phyloP scores from a whole-genome alignment of 78 protist genomes.

The Dictyostelium citrinum region DNA sequence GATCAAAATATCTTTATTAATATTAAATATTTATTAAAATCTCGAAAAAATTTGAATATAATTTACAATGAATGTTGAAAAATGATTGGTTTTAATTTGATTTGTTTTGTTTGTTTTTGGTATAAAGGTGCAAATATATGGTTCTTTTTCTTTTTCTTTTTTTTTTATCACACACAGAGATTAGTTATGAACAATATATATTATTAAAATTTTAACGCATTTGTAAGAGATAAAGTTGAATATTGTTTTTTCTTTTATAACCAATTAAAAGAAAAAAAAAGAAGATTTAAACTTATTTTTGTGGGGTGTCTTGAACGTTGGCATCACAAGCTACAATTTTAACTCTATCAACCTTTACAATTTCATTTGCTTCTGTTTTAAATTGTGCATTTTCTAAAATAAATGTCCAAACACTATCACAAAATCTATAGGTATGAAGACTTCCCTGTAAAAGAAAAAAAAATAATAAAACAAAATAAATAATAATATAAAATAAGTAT shows the following conservation, averaged over 20 bases:
- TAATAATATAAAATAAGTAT: background rate
- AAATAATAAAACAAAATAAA: background rate
- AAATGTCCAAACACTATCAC: conserved; percentile 74
- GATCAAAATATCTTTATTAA: no score
- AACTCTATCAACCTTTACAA: conserved; percentile 41
- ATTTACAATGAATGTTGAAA: no score
- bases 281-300: background rate
- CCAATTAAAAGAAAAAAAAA: no score
- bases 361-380: conserved; percentile 3
- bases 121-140: background rate
- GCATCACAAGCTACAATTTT: conserved; percentile 78
- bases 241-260: background rate
- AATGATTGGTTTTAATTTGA: background rate
- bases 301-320: background rate
- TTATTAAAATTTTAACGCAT: no score
- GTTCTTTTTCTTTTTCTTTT: background rate
- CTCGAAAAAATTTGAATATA: background rate
- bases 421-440: conserved; percentile 59
- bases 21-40: no score
- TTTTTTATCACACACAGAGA: background rate
- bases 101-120: background rate
- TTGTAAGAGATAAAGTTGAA: no score
- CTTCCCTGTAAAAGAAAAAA: conserved; percentile 10
- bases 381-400: conserved; percentile 58
- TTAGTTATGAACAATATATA: background rate